phyloP scores from a whole-genome alignment of 352 stramenopile genomes.

The Phytophthora sansomeana region DNA sequence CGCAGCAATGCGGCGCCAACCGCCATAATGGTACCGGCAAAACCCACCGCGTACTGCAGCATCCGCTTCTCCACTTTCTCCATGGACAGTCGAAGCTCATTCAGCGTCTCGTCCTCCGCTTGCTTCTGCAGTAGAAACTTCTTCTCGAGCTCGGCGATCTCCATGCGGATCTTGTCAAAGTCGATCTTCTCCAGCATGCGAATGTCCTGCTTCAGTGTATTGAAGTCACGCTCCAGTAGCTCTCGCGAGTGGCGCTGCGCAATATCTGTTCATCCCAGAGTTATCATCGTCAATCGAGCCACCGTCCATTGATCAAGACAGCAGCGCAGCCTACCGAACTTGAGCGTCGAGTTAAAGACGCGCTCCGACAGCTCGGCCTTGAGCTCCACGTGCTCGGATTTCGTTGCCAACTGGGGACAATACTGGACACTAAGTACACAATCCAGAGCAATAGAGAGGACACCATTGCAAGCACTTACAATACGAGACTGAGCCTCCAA shows the following conservation, averaged over 20 bases:
- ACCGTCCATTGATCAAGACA: neutral
- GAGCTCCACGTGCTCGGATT: constrained; percentile 87
- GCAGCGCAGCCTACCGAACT: constrained; percentile 70
- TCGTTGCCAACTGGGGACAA: constrained; percentile 73
- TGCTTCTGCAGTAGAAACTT: constrained; percentile 92
- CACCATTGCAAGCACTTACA: constrained; percentile 43
- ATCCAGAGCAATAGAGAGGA: neutral
- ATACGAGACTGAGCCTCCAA: constrained; percentile 75
- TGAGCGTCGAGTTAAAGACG: constrained; percentile 91
- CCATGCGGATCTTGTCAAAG: constrained; percentile 90
- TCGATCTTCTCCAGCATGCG: constrained; percentile 92
- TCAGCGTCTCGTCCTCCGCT: constrained; percentile 87
- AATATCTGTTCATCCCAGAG: constrained; percentile 60
- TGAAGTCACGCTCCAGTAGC: constrained; percentile 90
- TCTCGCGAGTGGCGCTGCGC: constrained; percentile 90
- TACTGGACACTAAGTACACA: neutral
- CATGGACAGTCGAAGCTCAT: constrained; percentile 88
- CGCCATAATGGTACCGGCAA: constrained; percentile 89
- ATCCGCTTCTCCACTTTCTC: constrained; percentile 92
- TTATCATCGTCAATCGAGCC: constrained; percentile 1
- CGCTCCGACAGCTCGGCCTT: constrained; percentile 88
- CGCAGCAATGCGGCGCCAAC: constrained; percentile 80
- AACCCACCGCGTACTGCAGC: constrained; percentile 89
- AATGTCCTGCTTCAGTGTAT: constrained; percentile 91
- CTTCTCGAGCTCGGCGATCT: constrained; percentile 89